These are phyloP conservation scores for Hippophae tibetana DNA, from an alignment of 306 rosid genomes.

Conservation along the genomic window DNA sequence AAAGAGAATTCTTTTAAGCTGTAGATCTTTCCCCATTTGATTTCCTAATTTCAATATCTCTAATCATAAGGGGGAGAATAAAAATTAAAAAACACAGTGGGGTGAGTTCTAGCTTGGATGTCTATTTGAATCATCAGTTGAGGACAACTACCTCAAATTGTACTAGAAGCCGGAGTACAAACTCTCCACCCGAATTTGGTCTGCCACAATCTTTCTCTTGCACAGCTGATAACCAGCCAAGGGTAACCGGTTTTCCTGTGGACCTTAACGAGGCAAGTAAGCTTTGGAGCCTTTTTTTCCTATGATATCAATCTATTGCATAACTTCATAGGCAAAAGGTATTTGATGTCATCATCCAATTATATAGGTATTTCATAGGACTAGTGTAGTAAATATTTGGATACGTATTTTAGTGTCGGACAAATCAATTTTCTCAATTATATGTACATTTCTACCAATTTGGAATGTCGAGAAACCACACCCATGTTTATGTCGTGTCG, in stretches of 20 bases:
- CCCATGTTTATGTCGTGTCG: too few relatives aligned
- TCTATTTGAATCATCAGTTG: conserved; percentile 56
- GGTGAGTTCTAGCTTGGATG: conserved; percentile 53
- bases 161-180: conserved; percentile 62
- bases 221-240: conserved; percentile 55
- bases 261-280: conserved; percentile 84
- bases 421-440: too few relatives aligned
- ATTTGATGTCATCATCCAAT: too few relatives aligned
- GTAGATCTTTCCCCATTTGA: too few relatives aligned
- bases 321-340: too few relatives aligned
- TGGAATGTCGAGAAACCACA: too few relatives aligned
- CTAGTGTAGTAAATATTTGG: too few relatives aligned
- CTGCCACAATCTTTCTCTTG: conserved; percentile 40
- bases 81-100: conserved; percentile 64
- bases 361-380: too few relatives aligned
- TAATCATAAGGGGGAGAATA: conserved; percentile 54
- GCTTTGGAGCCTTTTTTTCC: conserved; percentile 14
- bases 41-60: conserved; percentile 30
- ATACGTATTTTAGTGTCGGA: too few relatives aligned
- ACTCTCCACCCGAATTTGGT: conserved; percentile 74
- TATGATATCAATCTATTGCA: not conserved
- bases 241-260: conserved; percentile 47
- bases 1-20: not conserved
- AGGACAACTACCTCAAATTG: conserved; percentile 56
- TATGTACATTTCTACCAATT: too few relatives aligned